Evolutionary conservation across 208 protist species (phyloP).

Genomic region (Willaertia magna): DNA sequence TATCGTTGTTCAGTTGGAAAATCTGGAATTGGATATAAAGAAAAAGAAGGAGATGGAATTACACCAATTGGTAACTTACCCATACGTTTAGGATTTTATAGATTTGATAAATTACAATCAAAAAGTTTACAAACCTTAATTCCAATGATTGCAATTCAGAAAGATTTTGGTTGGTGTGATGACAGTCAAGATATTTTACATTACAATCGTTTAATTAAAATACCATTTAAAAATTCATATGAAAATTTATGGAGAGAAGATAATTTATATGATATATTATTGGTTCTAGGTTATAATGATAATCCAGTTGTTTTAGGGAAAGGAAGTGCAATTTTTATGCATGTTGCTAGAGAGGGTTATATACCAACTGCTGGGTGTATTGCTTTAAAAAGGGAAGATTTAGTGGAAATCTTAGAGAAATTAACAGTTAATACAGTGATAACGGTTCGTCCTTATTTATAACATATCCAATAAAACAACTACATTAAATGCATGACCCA

Average conservation of each 20-base stretch:
- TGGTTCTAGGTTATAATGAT: background rate
- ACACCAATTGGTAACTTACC: background rate
- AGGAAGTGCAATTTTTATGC: background rate
- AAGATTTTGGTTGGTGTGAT: background rate
- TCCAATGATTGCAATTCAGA: background rate
- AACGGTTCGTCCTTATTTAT: no score
- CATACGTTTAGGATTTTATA: background rate
- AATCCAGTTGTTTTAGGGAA: background rate
- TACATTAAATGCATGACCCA: no score
- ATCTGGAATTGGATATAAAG: background rate
- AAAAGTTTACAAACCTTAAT: background rate
- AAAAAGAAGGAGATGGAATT: background rate
- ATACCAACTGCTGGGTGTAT: background rate
- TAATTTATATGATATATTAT: background rate
- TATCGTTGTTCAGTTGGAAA: background rate
- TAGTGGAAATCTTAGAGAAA: background rate
- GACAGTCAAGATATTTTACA: background rate
- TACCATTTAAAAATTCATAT: background rate
- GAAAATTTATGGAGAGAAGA: background rate
- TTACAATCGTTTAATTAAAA: background rate
- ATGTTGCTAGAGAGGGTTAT: background rate
- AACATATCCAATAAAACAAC: no score
- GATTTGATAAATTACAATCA: background rate
- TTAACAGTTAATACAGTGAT: background rate
- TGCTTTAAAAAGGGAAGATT: background rate